Base-by-base conservation (phyloP, 306 rosid genomes). In the Purshia tridentata region DNA sequence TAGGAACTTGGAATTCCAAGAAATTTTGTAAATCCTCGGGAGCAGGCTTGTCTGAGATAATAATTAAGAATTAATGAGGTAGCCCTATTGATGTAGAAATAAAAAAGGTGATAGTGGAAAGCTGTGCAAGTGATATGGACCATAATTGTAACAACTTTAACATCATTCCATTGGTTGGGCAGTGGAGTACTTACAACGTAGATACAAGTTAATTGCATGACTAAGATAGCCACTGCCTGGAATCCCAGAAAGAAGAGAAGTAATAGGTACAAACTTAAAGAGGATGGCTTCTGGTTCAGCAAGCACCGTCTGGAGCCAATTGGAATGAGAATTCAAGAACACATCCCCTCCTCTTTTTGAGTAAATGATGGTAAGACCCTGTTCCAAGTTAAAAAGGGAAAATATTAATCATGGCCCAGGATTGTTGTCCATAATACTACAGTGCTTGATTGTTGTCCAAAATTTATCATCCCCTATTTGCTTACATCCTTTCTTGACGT, bases 401-500 rank as follows among this genome's bases (percentile, higher is more conserved):
- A 69, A 66, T 11, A 74, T 48, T 47, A 59, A 39, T 76, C 61
- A 82, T 19, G 61, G 65, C 52, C 72, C 70, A 69, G 10, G 53
- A 72, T 41, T 19, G 55, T 57, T 64, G 55, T 45, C 51, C 74
- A 65, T 63, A 69, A 55, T 51, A 53, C 40, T 55, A 46, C 49
- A 61, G 71, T 73, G 79, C 75, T 50, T 40, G 20, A 61, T 52
- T 29, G 35, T 29, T 29, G 35, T 29, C 35, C 35, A 29, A 29
- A 29, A 29, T 29, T 29, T 1, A 29, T 29, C 35, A 29, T 1
- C 35, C 35, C 35, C 64, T 37, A 10, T 77, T 47, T 67, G 77
- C 98, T 91, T 91, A 93, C 98, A 55, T 93, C 98, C 78, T 93
- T 93, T 93, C 94, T 91, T 68, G 98, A 93, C 40, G 96, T 89